phyloP scores from a whole-genome alignment of 1,284 basidiomycete genomes.

The Ustilago shanxiensis region DNA sequence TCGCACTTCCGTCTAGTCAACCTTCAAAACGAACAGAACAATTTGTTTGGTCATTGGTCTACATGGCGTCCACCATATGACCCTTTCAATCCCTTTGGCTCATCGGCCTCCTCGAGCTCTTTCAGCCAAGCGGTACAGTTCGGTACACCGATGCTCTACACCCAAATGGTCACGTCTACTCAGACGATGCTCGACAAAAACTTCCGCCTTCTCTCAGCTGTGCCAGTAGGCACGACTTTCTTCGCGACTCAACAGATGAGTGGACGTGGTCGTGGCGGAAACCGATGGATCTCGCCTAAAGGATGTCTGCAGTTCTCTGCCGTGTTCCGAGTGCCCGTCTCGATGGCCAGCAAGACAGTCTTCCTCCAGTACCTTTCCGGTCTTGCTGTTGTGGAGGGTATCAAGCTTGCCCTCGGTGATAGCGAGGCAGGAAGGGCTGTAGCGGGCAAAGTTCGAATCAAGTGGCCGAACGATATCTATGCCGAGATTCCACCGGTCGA shows the following conservation, averaged over 20 bases:
- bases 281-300: conserved; percentile 91
- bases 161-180: conserved; percentile 90
- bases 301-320: conserved; percentile 91
- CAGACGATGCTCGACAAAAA: conserved; percentile 96
- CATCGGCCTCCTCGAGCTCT: neutral
- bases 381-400: conserved; percentile 88
- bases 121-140: conserved; percentile 23
- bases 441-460: conserved; percentile 77
- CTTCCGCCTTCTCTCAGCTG: conserved; percentile 77
- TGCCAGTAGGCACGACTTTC: conserved; percentile 83
- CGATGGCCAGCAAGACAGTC: conserved; percentile 81
- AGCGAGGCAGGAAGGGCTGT: conserved; percentile 73
- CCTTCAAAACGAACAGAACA: conserved; percentile 13
- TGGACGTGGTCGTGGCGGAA: conserved; percentile 88
- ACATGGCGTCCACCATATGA: conserved; percentile 36
- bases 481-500: conserved; percentile 74
- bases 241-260: conserved; percentile 88
- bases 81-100: conserved; percentile 36
- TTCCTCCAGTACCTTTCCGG: conserved; percentile 96
- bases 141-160: conserved; percentile 85
- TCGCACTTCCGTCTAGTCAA: conserved; percentile 32
- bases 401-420: conserved; percentile 72
- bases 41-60: conserved; percentile 35
- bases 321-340: conserved; percentile 76
- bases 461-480: conserved; percentile 99